Percentiles rank a stretch among this genome's conserved stretches.
phyloP scores from a whole-genome alignment of 2,329 filamentous ascomycete genomes.

The Pseudopyricularia javanii region DNA sequence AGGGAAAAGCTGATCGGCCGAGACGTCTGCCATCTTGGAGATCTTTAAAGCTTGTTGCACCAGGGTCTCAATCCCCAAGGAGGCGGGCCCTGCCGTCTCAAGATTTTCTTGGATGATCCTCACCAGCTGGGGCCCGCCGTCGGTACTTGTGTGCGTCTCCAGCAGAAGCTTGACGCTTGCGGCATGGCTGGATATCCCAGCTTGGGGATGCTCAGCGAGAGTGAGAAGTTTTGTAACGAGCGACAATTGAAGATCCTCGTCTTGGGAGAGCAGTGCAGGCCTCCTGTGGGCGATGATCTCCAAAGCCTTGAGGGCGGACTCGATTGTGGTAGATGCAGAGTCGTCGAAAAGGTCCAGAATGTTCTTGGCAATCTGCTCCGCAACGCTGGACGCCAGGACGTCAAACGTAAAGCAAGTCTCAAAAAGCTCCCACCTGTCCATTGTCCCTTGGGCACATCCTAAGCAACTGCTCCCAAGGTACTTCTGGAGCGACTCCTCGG shows the following conservation, averaged over 20 bases:
- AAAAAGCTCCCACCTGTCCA: conserved; percentile 30
- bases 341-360: conserved; percentile 13
- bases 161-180: conserved; percentile 29
- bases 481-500: conserved; percentile 29
- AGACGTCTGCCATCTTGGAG: conserved; percentile 18
- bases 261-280: conserved; percentile 29
- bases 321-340: conserved; percentile 8
- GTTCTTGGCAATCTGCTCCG: conserved; percentile 16
- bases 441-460: conserved; percentile 20
- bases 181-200: conserved; percentile 25
- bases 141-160: conserved; percentile 22
- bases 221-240: conserved; percentile 40
- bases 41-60: conserved; percentile 32
- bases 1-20: conserved; percentile 45
- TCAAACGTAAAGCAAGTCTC: conserved; percentile 32
- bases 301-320: conserved; percentile 27
- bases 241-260: conserved; percentile 32
- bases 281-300: conserved; percentile 33
- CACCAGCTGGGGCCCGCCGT: conserved; percentile 30
- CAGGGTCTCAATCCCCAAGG: conserved; percentile 41
- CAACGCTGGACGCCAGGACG: conserved; percentile 20
- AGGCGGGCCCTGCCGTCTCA: conserved; percentile 32
- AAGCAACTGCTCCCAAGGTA: conserved; percentile 29
- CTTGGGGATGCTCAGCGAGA: conserved; percentile 28
- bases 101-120: conserved; percentile 44